phyloP scores from a whole-genome alignment of 805 yeast species.

The Komagataella mondaviorum region DNA sequence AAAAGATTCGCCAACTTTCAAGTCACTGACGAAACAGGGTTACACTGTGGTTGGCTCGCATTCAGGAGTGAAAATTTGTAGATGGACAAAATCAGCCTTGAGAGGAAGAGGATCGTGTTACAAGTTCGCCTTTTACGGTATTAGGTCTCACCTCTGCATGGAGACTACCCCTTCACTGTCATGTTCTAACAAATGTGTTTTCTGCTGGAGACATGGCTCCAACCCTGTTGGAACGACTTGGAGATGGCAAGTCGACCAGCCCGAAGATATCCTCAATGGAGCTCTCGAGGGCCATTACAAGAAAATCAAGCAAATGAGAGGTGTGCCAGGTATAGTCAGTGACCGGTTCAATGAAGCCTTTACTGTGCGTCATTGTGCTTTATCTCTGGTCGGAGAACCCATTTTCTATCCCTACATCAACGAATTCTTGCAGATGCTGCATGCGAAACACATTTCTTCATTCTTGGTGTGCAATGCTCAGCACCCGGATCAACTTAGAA shows the following conservation, averaged over 20 bases:
- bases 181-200: conserved; percentile 90
- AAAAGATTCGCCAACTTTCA: conserved; percentile 76
- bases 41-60: conserved; percentile 89
- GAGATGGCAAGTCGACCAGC: conserved; percentile 94
- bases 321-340: conserved; percentile 88
- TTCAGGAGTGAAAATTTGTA: conserved; percentile 87
- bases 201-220: conserved; percentile 96
- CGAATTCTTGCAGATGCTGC: conserved; percentile 70
- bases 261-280: conserved; percentile 71
- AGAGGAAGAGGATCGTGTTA: conserved; percentile 93
- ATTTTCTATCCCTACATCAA: conserved; percentile 87
- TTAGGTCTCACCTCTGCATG: conserved; percentile 85
- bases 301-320: conserved; percentile 87
- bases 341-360: conserved; percentile 88
- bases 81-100: conserved; percentile 93
- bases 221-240: conserved; percentile 93
- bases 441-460: conserved; percentile 67
- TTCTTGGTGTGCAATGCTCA: conserved; percentile 93
- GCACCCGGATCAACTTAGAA: conserved; percentile 74
- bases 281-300: conserved; percentile 84
- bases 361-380: conserved; percentile 80
- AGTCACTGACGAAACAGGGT: conserved; percentile 84
- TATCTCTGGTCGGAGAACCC: conserved; percentile 90
- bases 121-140: conserved; percentile 86
- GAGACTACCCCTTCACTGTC: conserved; percentile 90